Percentiles rank a stretch among this genome's conserved stretches.
Evolutionary conservation across 2,329 filamentous ascomycete genomes (phyloP).

Genomic region (Cladophialophora immunda): DNA sequence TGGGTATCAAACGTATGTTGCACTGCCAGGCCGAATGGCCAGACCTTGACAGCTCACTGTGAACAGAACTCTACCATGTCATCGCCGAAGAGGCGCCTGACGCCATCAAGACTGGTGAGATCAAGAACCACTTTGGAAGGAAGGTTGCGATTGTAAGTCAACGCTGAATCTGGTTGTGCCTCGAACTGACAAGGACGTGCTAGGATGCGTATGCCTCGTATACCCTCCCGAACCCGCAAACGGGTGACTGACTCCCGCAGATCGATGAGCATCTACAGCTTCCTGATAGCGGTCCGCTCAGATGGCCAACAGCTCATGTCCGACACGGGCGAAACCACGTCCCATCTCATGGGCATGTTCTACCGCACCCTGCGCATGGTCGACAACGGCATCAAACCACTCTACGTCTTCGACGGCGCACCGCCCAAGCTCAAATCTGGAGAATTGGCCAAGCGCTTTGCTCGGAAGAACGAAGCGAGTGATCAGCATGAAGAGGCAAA

Average conservation of each 20-base stretch:
- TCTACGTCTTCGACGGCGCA: constrained; percentile 97
- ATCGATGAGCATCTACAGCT: constrained; percentile 99
- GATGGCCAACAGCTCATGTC: constrained; percentile 96
- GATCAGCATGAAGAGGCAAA: constrained; percentile 94
- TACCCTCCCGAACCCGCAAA: constrained; percentile 19
- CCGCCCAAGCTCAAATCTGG: constrained; percentile 98
- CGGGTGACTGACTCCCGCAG: constrained; percentile 51
- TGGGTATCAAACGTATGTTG: constrained; percentile 62
- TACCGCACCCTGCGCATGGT: constrained; percentile 98
- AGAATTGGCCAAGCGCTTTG: constrained; percentile 93
- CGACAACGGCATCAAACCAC: constrained; percentile 97
- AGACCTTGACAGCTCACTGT: constrained; percentile 27
- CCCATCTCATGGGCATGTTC: constrained; percentile 99
- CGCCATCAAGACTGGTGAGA: constrained; percentile 94
- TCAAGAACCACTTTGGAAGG: constrained; percentile 98
- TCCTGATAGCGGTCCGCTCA: constrained; percentile 95
- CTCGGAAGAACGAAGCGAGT: constrained; percentile 90
- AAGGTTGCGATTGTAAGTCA: constrained; percentile 92
- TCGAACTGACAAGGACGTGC: constrained; percentile 17
- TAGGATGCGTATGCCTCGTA: constrained; percentile 55
- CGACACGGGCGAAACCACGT: constrained; percentile 95
- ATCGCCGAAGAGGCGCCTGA: constrained; percentile 94
- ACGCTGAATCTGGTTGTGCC: constrained; percentile 32
- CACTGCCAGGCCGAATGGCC: constrained; percentile 6
- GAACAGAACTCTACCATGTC: constrained; percentile 74